Percentiles rank a stretch among this genome's conserved stretches.
These are phyloP conservation scores for Leucosporidium yakuticum DNA, from an alignment of 768 basidiomycete species.

Conservation along the genomic window DNA sequence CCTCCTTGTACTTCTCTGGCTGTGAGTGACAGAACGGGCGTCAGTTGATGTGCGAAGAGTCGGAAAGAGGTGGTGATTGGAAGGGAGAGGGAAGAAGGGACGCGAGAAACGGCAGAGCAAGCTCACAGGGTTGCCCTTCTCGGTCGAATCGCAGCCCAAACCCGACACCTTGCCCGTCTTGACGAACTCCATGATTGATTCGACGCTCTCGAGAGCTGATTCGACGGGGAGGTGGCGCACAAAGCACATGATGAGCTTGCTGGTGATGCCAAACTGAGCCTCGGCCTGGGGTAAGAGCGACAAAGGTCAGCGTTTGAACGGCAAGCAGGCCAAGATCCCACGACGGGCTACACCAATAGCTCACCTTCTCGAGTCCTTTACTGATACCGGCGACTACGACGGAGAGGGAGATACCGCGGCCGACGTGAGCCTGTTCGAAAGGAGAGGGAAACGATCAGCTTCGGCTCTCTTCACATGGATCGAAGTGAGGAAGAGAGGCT, in stretches of 20 bases:
- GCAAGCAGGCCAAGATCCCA: too few relatives aligned
- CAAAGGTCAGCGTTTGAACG: background rate
- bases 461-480: too few relatives aligned
- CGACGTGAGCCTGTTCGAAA: slow-evolving; percentile 35
- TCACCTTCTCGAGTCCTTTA: slow-evolving; percentile 22
- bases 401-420: slow-evolving; percentile 24
- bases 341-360: too few relatives aligned
- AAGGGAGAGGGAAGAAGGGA: background rate
- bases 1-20: slow-evolving; percentile 26
- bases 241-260: slow-evolving; percentile 32
- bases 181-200: slow-evolving; percentile 22
- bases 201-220: slow-evolving; percentile 19
- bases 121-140: slow-evolving; percentile 19
- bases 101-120: too few relatives aligned
- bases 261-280: slow-evolving; percentile 32
- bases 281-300: slow-evolving; percentile 4
- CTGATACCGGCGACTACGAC: slow-evolving; percentile 31
- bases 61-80: too few relatives aligned
- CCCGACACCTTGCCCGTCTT: slow-evolving; percentile 27
- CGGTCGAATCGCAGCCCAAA: slow-evolving; percentile 29
- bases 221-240: slow-evolving; percentile 31
- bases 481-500: background rate
- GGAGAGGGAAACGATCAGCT: background rate
- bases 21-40: background rate
- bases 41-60: background rate